phyloP scores from a whole-genome alignment of 2,329 filamentous ascomycete species.

The Ophiobolus disseminans region DNA sequence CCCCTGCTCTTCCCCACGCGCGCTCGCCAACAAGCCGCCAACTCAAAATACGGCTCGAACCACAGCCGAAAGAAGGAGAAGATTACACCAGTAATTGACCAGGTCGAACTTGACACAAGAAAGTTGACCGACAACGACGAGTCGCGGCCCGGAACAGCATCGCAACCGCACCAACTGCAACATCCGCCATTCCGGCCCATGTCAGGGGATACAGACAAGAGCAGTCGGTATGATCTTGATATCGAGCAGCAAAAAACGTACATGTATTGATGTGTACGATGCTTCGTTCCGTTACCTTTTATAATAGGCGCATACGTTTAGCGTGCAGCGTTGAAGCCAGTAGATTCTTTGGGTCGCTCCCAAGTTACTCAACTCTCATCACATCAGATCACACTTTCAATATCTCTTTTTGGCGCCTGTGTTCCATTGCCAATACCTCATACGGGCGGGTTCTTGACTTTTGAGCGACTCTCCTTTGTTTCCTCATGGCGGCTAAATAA shows the following conservation, averaged over 20 bases:
- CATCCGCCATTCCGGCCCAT: constrained; percentile 39
- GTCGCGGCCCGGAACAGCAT: constrained; percentile 30
- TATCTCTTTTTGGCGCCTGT: constrained; percentile 18
- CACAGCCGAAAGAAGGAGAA: constrained; percentile 42
- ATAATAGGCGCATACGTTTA: constrained; percentile 25
- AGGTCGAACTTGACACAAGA: constrained; percentile 45
- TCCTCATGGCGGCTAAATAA: background rate
- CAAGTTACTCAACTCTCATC: too few relatives aligned
- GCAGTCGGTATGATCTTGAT: constrained; percentile 41
- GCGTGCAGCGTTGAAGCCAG: constrained; percentile 22
- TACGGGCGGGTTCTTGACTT: constrained; percentile 16
- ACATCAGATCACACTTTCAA: constrained; percentile 13
- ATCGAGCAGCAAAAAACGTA: constrained; percentile 47
- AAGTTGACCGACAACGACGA: constrained; percentile 37
- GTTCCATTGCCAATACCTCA: constrained; percentile 23
- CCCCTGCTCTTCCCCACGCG: constrained; percentile 47
- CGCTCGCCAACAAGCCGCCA: constrained; percentile 37
- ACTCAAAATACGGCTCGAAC: constrained; percentile 40
- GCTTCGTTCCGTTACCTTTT: constrained; percentile 15
- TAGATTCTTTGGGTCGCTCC: constrained; percentile 23
- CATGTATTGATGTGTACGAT: constrained; percentile 42
- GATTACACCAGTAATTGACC: constrained; percentile 39
- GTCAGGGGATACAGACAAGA: constrained; percentile 45
- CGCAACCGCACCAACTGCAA: constrained; percentile 24
- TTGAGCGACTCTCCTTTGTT: constrained; percentile 18